Base-by-base conservation (phyloP, 192 early-diverging fungal species). In the Coemansia interrupta region DNA sequence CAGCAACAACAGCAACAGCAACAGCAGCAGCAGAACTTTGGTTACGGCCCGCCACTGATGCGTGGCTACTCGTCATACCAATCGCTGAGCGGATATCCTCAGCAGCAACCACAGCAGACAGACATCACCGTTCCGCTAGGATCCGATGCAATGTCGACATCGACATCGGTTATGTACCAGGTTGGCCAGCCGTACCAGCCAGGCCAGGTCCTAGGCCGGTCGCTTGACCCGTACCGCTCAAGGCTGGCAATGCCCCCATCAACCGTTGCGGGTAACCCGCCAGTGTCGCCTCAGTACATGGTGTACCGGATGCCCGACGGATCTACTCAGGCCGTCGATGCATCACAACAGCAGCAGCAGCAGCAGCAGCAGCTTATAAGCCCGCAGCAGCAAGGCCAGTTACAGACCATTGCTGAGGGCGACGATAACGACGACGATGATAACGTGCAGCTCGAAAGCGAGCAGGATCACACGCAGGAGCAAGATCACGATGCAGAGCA, bases 101-200 rank as follows among this genome's bases (percentile, higher is more conserved):
- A 55, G 36, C 68, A 67, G 52, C 62, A 54, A 38, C 62, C 56
- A 38, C 22, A 15, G 14, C 62, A 41, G 36, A 13, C 55, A 0
- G 64, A 58, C 13, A 52, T 72, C 14, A 23, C 63, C 13, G 43
- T 58, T 54, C 55, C 61, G 19, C 45, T 68, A 20, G 59, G 58
- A 26, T 39, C 68, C 9, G 73, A 77, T 2, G 48, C 55, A 1
- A 56, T 70, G 51, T 22, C 68, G 39, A 54, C 44, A 10, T 53
- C 58, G 23, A 48, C 58, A 0, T 50, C 63, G 0, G 54, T 61
- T 22, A 65, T 78, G 74, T 78, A 78, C 55, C 61, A 70, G 32
- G 56, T 69, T 32, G 70, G 75, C 5, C 75, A 78, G 51, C 75
- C 75, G 15, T 78, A 78, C 59, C 75, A 78, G 66, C 75, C 75